Conservation (phyloP, 768 basidiomycete genomes). For the Kwoniella europaea region DNA sequence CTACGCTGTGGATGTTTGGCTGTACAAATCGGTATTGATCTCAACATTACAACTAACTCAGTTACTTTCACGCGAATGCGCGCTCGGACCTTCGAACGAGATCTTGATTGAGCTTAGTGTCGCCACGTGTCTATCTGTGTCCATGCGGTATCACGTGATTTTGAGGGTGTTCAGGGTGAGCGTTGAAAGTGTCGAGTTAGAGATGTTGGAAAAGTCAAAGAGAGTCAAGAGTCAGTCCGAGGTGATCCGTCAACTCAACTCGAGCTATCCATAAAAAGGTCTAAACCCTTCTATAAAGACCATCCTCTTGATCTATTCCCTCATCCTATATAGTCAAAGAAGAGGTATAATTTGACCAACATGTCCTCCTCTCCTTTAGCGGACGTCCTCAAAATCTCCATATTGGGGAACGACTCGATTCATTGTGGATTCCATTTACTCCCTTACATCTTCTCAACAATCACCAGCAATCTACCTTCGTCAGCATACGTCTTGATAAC, state of each 20-base stretch:
- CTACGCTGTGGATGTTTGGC: neutral
- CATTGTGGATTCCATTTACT: slow-evolving; percentile 93
- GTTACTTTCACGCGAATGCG: too few species aligned
- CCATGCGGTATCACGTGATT: neutral
- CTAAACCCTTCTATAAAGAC: neutral
- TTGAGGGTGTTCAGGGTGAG: neutral
- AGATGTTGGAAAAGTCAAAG: neutral
- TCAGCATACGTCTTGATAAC: slow-evolving; percentile 91
- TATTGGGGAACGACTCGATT: slow-evolving; percentile 82
- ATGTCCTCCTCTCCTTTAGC: slow-evolving; percentile 24
- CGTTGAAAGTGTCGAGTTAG: neutral
- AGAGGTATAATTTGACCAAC: neutral
- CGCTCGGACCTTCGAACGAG: slow-evolving; percentile 2
- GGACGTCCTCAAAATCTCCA: slow-evolving; percentile 77
- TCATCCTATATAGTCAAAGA: neutral
- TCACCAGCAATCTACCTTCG: slow-evolving; percentile 72
- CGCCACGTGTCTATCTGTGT: neutral
- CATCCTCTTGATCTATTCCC: neutral
- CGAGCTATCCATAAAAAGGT: neutral
- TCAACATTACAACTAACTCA: too few species aligned
- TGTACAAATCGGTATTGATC: too few species aligned
- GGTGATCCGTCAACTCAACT: neutral
- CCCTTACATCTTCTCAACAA: slow-evolving; percentile 71
- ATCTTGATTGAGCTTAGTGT: neutral
- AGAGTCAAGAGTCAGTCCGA: neutral